Evolutionary conservation across 2,329 filamentous ascomycete species (phyloP), one percentile per base, ranked within the genome.

Genomic region (Fusarium sp.): DNA sequence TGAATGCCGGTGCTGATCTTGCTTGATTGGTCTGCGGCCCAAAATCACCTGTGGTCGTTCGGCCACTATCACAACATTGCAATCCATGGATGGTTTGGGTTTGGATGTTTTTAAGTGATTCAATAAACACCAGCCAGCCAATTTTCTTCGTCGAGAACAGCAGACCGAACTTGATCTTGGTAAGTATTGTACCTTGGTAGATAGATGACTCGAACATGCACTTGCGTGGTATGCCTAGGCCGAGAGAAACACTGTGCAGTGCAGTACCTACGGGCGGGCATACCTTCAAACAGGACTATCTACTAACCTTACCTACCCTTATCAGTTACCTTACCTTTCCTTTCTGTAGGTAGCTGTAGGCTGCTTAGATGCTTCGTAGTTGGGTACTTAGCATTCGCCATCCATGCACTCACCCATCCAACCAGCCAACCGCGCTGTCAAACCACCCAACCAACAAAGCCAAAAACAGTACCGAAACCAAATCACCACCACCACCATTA

Each of bases 1-100:
- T 73, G 41, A 48, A 31, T 33, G 51, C 58, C 53, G 15, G 55
- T 44, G 48, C 61, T 55, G 48, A 64, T 59, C 54, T 70, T 48
- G 61, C 39, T 42, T 56, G 55, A 55, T 44, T 76, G 71, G 72
- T 6, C 73, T 59, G 67, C 74, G 71, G 68, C 18, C 44, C n/a
- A 26, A 64, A 60, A 56, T 67, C 70, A 65, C 70, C 65, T 67
- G 70, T 74, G 63, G 66, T 66, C 14, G 53, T 70, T 65, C 36
- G 44, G 72, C 56, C 66, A 74, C 75, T 71, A 77, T 77, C 68
- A 73, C 68, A 58, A 55, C 68, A 60, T 71, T 75, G 61, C 63
- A 72, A 24, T 50, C 16, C 47, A 24, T 35, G 31, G 48, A 31
- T 47, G 26, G 44, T 22, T 30, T 47, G 26, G 20, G 44, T 22